Conservation (phyloP, 2,329 filamentous ascomycete genomes). For the Fusarium circinatum region DNA sequence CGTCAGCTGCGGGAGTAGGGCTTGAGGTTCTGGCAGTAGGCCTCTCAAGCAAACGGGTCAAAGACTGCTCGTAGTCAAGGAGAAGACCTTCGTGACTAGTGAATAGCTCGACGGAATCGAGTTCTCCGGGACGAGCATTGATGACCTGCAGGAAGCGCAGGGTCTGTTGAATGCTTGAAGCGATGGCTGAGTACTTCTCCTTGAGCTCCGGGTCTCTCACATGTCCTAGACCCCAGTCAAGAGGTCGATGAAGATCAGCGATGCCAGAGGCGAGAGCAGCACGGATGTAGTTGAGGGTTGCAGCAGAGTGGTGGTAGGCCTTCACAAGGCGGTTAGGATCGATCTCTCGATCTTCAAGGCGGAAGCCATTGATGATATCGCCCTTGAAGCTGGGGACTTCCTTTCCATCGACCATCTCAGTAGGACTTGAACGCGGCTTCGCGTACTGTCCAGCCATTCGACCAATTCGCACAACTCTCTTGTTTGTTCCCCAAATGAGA, state of each 20-base stretch:
- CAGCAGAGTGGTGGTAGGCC: slow-evolving; percentile 96
- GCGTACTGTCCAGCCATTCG: slow-evolving; percentile 98
- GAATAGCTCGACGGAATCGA: slow-evolving; percentile 93
- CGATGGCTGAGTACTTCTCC: slow-evolving; percentile 85
- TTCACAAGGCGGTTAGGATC: slow-evolving; percentile 85
- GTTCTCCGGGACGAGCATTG: slow-evolving; percentile 83
- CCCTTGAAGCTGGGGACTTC: slow-evolving; percentile 92
- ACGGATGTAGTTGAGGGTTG: slow-evolving; percentile 93
- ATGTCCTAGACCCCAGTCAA: slow-evolving; percentile 95
- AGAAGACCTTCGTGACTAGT: slow-evolving; percentile 95
- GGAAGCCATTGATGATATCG: slow-evolving; percentile 93
- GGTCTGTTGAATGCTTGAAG: slow-evolving; percentile 87
- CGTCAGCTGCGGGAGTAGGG: slow-evolving; percentile 57
- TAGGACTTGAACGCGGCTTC: slow-evolving; percentile 91
- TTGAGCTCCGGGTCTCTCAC: slow-evolving; percentile 86
- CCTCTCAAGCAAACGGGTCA: slow-evolving; percentile 80
- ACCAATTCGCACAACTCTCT: slow-evolving; percentile 90
- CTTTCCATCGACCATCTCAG: slow-evolving; percentile 81
- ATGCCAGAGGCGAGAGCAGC: slow-evolving; percentile 86
- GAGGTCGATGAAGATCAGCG: slow-evolving; percentile 89
- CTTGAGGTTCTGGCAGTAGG: slow-evolving; percentile 55
- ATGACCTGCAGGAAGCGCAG: slow-evolving; percentile 95
- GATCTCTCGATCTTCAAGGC: slow-evolving; percentile 77
- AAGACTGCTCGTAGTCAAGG: slow-evolving; percentile 90
- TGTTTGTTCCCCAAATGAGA: slow-evolving; percentile 85